A percentile compares a stretch with the other conserved stretches of the same genome.
These are phyloP conservation scores for Beauveria asiatica DNA, from an alignment of 2,329 filamentous ascomycete species.

Conservation along the genomic window DNA sequence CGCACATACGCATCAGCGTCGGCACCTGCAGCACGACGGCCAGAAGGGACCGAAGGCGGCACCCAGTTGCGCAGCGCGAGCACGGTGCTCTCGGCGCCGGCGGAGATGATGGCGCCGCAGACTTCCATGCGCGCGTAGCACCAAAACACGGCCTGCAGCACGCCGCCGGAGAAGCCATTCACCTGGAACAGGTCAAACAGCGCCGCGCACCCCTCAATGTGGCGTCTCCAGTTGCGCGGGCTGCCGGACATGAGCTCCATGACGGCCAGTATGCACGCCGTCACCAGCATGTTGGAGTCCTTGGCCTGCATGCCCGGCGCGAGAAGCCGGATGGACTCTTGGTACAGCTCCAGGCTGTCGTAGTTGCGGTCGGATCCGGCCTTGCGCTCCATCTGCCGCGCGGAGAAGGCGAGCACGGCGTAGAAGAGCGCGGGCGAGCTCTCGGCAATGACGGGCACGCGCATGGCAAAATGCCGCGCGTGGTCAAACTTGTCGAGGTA, in stretches of 20 bases:
- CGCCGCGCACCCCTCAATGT: conserved; percentile 47
- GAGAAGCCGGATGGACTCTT: conserved; percentile 39
- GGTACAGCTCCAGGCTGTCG: conserved; percentile 44
- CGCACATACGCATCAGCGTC: conserved; percentile 19
- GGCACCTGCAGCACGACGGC: conserved; percentile 10
- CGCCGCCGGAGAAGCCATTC: conserved; percentile 34
- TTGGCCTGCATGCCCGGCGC: conserved; percentile 33
- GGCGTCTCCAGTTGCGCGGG: conserved; percentile 43
- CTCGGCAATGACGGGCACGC: conserved; percentile 40
- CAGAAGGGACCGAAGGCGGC: conserved; percentile 16
- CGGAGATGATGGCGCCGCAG: conserved; percentile 44
- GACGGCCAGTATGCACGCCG: conserved; percentile 38
- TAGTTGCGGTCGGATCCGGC: conserved; percentile 38
- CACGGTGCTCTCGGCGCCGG: conserved; percentile 38
- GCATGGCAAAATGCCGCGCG: conserved; percentile 41
- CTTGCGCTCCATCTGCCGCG: conserved; percentile 42
- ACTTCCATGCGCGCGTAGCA: conserved; percentile 50
- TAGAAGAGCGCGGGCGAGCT: conserved; percentile 36
- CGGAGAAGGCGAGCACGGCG: conserved; percentile 44
- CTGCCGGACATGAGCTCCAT: conserved; percentile 41
- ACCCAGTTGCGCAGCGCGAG: conserved; percentile 42
- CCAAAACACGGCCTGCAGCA: conserved; percentile 48
- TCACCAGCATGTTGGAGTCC: conserved; percentile 36
- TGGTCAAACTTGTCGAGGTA: conserved; percentile 47
- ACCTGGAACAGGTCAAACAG: conserved; percentile 42